Evolutionary conservation across 2,329 filamentous ascomycete genomes (phyloP).

Genomic region (Penicillium sp.): DNA sequence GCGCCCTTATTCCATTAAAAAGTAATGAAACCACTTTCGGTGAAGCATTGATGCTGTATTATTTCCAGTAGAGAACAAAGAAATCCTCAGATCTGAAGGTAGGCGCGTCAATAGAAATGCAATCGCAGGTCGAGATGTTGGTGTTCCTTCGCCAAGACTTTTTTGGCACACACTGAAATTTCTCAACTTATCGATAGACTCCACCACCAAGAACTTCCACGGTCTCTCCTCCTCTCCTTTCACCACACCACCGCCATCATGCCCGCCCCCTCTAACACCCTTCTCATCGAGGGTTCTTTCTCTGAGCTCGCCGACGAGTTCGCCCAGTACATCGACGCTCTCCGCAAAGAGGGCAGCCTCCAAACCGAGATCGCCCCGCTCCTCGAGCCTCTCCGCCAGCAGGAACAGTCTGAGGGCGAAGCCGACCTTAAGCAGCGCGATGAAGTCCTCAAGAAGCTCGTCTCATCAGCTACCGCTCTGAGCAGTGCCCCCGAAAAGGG

Average conservation of each 20-base stretch:
- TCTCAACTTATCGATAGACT: constrained; percentile 40
- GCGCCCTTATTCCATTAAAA: constrained; percentile 7
- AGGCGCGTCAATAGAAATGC: background rate
- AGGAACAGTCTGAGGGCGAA: constrained; percentile 54
- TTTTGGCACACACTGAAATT: constrained; percentile 46
- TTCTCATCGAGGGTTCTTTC: constrained; percentile 85
- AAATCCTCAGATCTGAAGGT: background rate
- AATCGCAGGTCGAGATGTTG: constrained; percentile 8
- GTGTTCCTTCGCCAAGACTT: constrained; percentile 39
- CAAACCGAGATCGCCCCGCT: constrained; percentile 69
- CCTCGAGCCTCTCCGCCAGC: constrained; percentile 58
- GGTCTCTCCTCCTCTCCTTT: constrained; percentile 19
- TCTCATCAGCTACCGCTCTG: constrained; percentile 73
- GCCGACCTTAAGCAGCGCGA: constrained; percentile 66
- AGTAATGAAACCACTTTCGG: constrained; percentile 7
- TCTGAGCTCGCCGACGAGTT: constrained; percentile 92
- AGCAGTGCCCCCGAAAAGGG: constrained; percentile 88
- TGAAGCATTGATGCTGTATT: background rate
- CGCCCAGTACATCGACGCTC: constrained; percentile 85
- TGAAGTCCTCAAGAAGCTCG: constrained; percentile 85
- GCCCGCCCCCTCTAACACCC: constrained; percentile 63
- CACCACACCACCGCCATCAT: constrained; percentile 41
- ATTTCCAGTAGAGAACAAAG: background rate
- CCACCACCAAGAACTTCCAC: constrained; percentile 35
- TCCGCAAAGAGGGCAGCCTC: constrained; percentile 65